These are phyloP conservation scores for Cystoisospora suis DNA, from an alignment of 169 alveolate genomes.

Conservation along the genomic window DNA sequence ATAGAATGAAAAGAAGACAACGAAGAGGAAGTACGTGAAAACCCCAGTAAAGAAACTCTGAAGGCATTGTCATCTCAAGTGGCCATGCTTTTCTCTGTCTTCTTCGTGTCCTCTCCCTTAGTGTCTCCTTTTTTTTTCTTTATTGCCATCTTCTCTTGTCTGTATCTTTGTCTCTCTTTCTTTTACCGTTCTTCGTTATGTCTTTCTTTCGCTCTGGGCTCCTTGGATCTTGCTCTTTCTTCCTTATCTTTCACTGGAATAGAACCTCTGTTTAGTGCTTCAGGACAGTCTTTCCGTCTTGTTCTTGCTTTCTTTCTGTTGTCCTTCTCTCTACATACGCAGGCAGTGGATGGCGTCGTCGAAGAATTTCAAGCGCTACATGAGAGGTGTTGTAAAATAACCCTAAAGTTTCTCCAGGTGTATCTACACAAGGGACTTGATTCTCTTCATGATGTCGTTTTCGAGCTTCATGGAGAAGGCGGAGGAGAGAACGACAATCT, in stretches of 20 bases:
- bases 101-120: no score
- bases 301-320: background rate
- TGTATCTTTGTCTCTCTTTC: no score
- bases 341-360: constrained; percentile 37
- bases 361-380: constrained; percentile 22
- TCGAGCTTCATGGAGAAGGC: background rate
- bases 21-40: no score
- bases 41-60: no score
- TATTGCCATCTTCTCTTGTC: no score
- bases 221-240: background rate
- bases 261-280: background rate
- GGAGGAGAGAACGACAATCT: background rate
- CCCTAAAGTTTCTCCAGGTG: background rate
- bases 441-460: constrained; percentile 7
- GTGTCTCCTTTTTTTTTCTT: no score
- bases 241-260: background rate
- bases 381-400: constrained; percentile 3
- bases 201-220: background rate
- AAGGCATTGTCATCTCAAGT: no score
- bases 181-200: no score
- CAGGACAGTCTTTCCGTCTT: background rate
- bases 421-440: background rate
- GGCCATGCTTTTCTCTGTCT: no score
- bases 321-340: background rate
- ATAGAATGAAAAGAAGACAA: no score